A percentile compares a stretch with the other conserved stretches of the same genome.
Conservation (phyloP, 306 rosid species). For the Biancaea sappan region DNA sequence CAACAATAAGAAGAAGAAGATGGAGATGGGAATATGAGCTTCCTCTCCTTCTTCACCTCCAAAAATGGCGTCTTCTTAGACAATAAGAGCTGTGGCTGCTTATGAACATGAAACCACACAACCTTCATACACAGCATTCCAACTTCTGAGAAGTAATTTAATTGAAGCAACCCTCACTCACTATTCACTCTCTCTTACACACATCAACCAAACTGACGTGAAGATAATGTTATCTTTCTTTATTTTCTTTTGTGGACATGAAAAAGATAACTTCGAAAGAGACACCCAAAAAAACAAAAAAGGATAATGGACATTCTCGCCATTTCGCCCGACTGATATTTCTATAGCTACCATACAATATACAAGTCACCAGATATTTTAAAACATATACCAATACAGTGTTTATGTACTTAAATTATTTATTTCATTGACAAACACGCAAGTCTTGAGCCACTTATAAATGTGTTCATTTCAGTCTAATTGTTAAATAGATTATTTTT, state of each 20-base stretch:
- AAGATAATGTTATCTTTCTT: slow-evolving; percentile 35
- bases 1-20: not conserved
- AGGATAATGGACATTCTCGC: not conserved
- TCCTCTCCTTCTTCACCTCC: slow-evolving; percentile 20
- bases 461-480: too few species aligned
- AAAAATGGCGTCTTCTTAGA: slow-evolving; percentile 2
- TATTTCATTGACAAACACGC: too few species aligned
- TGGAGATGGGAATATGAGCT: slow-evolving; percentile 25
- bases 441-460: too few species aligned
- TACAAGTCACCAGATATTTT: too few species aligned
- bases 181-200: too few species aligned
- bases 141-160: too few species aligned
- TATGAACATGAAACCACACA: slow-evolving; percentile 41
- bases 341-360: too few species aligned
- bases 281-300: not conserved
- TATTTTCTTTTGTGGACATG: not conserved
- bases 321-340: not conserved
- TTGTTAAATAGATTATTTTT: too few species aligned
- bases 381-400: too few species aligned
- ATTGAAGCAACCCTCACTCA: too few species aligned
- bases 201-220: not conserved
- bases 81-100: slow-evolving; percentile 34
- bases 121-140: slow-evolving; percentile 45
- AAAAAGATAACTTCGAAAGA: not conserved
- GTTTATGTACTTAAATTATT: too few species aligned